A percentile compares a stretch with the other conserved stretches of the same genome.
phyloP scores from a whole-genome alignment of 2,329 filamentous ascomycete genomes.

The Alternaria ethzedia region DNA sequence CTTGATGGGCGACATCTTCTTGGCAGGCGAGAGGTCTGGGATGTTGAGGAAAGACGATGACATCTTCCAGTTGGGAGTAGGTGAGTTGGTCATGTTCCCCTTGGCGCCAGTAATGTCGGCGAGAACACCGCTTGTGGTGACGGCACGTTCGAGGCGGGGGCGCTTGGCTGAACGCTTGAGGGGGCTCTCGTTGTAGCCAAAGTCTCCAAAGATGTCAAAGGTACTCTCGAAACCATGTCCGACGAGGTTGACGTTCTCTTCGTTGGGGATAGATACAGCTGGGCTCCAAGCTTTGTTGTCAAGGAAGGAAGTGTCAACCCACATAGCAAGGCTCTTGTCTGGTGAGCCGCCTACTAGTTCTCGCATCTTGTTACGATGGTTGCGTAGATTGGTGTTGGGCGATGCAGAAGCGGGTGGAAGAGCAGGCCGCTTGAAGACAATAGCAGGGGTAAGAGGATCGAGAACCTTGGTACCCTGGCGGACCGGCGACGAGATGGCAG shows the following conservation, averaged over 20 bases:
- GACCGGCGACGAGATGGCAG: slow-evolving; percentile 52
- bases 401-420: slow-evolving; percentile 79
- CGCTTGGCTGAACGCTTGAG: slow-evolving; percentile 66
- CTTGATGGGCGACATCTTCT: slow-evolving; percentile 41
- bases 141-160: slow-evolving; percentile 67
- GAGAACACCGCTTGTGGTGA: slow-evolving; percentile 66
- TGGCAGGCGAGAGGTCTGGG: slow-evolving; percentile 42
- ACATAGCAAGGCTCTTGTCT: slow-evolving; percentile 60
- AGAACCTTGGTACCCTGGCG: slow-evolving; percentile 41
- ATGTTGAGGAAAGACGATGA: slow-evolving; percentile 46
- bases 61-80: slow-evolving; percentile 45
- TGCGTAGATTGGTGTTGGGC: slow-evolving; percentile 87
- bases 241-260: slow-evolving; percentile 61
- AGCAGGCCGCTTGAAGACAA: slow-evolving; percentile 76
- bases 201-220: slow-evolving; percentile 67
- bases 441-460: slow-evolving; percentile 76
- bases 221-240: slow-evolving; percentile 56
- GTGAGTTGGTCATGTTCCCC: slow-evolving; percentile 52
- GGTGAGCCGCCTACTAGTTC: slow-evolving; percentile 80
- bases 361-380: slow-evolving; percentile 83
- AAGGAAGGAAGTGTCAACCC: slow-evolving; percentile 59
- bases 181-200: slow-evolving; percentile 65
- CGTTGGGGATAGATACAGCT: slow-evolving; percentile 67
- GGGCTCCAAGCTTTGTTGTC: slow-evolving; percentile 63
- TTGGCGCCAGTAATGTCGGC: slow-evolving; percentile 65